Conservation (phyloP, 2,329 filamentous ascomycete species). For the Berkeleyomyces basicola region DNA sequence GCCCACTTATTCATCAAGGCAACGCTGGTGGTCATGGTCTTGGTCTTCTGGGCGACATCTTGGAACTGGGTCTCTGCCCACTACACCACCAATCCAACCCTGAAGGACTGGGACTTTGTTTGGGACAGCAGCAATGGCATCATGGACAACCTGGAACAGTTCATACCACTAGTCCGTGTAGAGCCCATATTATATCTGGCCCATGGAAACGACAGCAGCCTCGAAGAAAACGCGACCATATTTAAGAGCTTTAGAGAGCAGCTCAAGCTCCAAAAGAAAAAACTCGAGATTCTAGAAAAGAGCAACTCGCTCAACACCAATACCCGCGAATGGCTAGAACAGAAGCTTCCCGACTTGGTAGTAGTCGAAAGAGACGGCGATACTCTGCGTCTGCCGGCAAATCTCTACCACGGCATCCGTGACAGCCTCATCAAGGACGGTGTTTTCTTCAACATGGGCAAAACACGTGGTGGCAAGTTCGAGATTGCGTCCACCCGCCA, state of each 20-base stretch:
- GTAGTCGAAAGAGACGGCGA: conserved; percentile 35
- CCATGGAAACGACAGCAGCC: conserved; percentile 5
- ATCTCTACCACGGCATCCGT: conserved; percentile 49
- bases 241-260: conserved; percentile 20
- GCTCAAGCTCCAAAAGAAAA: conserved; percentile 18
- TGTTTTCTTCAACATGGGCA: conserved; percentile 30
- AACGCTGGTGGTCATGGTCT: not conserved
- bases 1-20: not conserved
- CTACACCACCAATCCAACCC: conserved; percentile 8
- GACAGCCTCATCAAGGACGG: conserved; percentile 35
- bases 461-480: conserved; percentile 21
- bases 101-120: conserved; percentile 7
- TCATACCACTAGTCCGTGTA: conserved; percentile 16
- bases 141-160: conserved; percentile 18
- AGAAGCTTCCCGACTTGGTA: conserved; percentile 38
- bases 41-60: conserved; percentile 2
- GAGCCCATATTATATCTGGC: not conserved
- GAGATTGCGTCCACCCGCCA: conserved; percentile 28
- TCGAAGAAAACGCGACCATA: conserved; percentile 20
- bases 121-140: conserved; percentile 18
- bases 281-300: conserved; percentile 2
- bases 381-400: conserved; percentile 34
- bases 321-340: conserved; percentile 28
- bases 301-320: conserved; percentile 12
- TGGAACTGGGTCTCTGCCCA: conserved; percentile 3